phyloP scores from a whole-genome alignment of 2,329 filamentous ascomycete genomes.

The Penicillium sp. region DNA sequence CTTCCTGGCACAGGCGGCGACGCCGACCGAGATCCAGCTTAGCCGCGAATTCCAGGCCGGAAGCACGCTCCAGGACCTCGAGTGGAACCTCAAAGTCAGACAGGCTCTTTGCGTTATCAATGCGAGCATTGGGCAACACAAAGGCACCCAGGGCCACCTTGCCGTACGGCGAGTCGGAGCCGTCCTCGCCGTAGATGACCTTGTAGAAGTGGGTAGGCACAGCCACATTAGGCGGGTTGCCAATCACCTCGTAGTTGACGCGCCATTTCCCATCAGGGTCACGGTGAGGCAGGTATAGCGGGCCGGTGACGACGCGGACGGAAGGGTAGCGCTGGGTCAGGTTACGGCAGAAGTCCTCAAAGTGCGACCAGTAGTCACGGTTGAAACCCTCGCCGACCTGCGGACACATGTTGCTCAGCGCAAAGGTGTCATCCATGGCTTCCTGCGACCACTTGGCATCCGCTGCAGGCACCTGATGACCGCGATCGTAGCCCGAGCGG shows the following conservation, averaged over 20 bases:
- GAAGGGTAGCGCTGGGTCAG: slow-evolving; percentile 75
- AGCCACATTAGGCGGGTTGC: slow-evolving; percentile 84
- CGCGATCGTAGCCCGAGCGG: slow-evolving; percentile 88
- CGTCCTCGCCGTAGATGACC: slow-evolving; percentile 93
- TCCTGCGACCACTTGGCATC: slow-evolving; percentile 93
- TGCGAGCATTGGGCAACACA: slow-evolving; percentile 85
- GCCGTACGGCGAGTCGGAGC: slow-evolving; percentile 51
- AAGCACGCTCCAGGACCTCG: slow-evolving; percentile 86
- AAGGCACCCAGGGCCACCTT: slow-evolving; percentile 89
- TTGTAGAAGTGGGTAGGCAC: slow-evolving; percentile 99
- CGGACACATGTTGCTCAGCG: slow-evolving; percentile 92
- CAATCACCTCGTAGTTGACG: slow-evolving; percentile 92
- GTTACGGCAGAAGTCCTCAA: slow-evolving; percentile 91
- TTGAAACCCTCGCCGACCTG: slow-evolving; percentile 99
- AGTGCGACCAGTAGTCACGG: slow-evolving; percentile 97
- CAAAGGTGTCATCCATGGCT: slow-evolving; percentile 94
- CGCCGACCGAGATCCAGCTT: slow-evolving; percentile 69
- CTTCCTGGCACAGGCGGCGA: slow-evolving; percentile 77
- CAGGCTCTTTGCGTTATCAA: slow-evolving; percentile 80
- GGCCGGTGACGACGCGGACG: slow-evolving; percentile 88
- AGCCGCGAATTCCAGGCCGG: slow-evolving; percentile 81
- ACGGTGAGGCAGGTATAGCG: slow-evolving; percentile 81
- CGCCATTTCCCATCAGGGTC: slow-evolving; percentile 93
- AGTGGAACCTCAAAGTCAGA: slow-evolving; percentile 91
- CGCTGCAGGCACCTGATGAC: slow-evolving; percentile 93